Evolutionary conservation across 2,329 filamentous ascomycete genomes (phyloP).

Genomic region (Madurella fahalii): DNA sequence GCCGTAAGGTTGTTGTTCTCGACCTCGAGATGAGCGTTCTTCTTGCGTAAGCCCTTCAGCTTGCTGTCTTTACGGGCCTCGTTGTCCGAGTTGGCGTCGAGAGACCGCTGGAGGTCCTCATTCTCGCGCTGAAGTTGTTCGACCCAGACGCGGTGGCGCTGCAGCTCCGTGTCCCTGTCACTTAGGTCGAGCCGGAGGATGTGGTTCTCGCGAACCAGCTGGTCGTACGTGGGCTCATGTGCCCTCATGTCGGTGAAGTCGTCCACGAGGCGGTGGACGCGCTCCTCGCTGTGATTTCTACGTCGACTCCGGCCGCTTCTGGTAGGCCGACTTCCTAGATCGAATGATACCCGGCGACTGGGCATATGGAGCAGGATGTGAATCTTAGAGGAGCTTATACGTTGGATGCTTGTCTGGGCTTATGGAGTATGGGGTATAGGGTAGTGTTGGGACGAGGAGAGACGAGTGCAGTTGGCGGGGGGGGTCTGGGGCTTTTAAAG

Average conservation of each 20-base stretch:
- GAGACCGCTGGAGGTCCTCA: constrained; percentile 32
- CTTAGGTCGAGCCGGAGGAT: constrained; percentile 36
- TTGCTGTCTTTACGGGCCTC: constrained; percentile 32
- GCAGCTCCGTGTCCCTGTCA: constrained; percentile 34
- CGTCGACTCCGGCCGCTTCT: not conserved
- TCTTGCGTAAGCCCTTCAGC: constrained; percentile 32
- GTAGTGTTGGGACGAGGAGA: too few relatives aligned
- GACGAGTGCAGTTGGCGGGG: too few relatives aligned
- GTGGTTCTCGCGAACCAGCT: constrained; percentile 28
- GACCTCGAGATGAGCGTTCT: constrained; percentile 34
- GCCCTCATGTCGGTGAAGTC: constrained; percentile 22
- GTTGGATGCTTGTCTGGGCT: too few relatives aligned
- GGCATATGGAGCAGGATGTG: not conserved
- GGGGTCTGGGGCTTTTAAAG: too few relatives aligned
- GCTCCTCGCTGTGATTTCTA: constrained; percentile 22
- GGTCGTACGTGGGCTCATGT: constrained; percentile 23
- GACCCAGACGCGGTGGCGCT: constrained; percentile 33
- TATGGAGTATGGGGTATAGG: too few relatives aligned
- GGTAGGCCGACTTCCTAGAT: not conserved
- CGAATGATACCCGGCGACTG: not conserved
- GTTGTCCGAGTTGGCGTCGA: constrained; percentile 30
- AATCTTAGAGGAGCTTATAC: too few relatives aligned
- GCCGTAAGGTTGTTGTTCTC: constrained; percentile 35
- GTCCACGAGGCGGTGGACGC: constrained; percentile 25
- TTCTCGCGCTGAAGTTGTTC: constrained; percentile 38